phyloP scores from a whole-genome alignment of 2,329 filamentous ascomycete genomes.

The Basipetospora chlamydospora region DNA sequence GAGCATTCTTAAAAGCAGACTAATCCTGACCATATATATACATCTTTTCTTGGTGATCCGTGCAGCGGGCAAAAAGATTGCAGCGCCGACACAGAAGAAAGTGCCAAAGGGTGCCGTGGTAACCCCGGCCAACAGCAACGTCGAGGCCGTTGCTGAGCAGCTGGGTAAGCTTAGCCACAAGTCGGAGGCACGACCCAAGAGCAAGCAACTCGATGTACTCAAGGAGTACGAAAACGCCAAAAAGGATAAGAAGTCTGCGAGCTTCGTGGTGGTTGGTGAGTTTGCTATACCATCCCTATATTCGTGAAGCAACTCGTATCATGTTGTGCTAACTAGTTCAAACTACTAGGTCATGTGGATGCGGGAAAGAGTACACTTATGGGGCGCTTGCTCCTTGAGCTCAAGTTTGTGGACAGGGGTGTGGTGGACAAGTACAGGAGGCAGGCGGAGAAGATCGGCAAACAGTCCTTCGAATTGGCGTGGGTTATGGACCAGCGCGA shows the following conservation, averaged over 20 bases:
- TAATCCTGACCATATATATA: slow-evolving; percentile 35
- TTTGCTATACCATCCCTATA: slow-evolving; percentile 6
- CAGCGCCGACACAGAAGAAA: slow-evolving; percentile 21
- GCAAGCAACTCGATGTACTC: slow-evolving; percentile 73
- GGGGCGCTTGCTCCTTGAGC: slow-evolving; percentile 81
- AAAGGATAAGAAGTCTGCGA: slow-evolving; percentile 62
- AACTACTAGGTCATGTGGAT: slow-evolving; percentile 68
- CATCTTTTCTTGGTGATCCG: too few species aligned
- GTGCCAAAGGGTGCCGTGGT: slow-evolving; percentile 21
- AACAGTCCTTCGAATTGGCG: slow-evolving; percentile 87
- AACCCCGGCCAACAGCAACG: slow-evolving; percentile 9
- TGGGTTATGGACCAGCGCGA: slow-evolving; percentile 92
- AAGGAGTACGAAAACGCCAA: slow-evolving; percentile 55
- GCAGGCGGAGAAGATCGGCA: slow-evolving; percentile 83
- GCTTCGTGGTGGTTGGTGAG: slow-evolving; percentile 85
- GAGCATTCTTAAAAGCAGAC: slow-evolving; percentile 27
- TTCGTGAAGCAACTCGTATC: too few species aligned
- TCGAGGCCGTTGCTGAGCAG: slow-evolving; percentile 14
- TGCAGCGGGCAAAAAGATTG: slow-evolving; percentile 38
- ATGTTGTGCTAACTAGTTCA: slow-evolving; percentile 3
- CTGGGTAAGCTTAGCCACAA: slow-evolving; percentile 16
- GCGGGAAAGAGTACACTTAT: slow-evolving; percentile 96
- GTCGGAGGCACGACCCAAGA: slow-evolving; percentile 41
- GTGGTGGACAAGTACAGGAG: slow-evolving; percentile 78
- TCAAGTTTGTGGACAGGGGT: slow-evolving; percentile 75